Percentiles rank a stretch among this genome's conserved stretches.
Conservation (phyloP, 169 alveolate species). For the Cryptosporidium canis region DNA sequence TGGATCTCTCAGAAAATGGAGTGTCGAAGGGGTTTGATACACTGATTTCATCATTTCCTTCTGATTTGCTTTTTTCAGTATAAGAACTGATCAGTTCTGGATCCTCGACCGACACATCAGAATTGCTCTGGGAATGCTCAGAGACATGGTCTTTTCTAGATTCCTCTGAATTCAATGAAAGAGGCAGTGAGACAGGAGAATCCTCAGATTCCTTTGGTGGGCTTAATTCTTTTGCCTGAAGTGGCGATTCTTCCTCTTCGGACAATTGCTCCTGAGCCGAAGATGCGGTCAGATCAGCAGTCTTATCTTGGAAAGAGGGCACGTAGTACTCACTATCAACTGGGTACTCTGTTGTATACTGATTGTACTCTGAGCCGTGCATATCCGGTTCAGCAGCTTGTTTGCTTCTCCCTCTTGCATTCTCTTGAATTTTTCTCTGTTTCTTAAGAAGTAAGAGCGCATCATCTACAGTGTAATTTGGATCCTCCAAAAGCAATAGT, state of each 20-base stretch:
- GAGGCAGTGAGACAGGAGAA: background rate
- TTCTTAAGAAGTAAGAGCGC: conserved; percentile 24
- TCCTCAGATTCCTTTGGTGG: background rate
- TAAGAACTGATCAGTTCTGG: background rate
- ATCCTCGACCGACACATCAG: background rate
- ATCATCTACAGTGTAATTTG: conserved; percentile 47
- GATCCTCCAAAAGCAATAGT: background rate
- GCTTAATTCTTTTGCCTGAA: background rate
- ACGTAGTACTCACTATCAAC: background rate
- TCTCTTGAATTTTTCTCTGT: conserved; percentile 33
- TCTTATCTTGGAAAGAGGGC: background rate
- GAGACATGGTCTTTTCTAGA: background rate
- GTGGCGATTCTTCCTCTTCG: background rate
- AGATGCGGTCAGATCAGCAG: background rate
- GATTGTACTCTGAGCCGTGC: background rate
- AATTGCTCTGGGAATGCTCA: background rate
- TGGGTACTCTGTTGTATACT: background rate
- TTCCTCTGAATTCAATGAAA: background rate
- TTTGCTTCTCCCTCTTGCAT: background rate
- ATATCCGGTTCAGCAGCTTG: background rate
- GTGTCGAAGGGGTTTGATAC: background rate
- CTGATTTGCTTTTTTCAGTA: background rate
- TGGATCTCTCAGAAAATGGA: background rate
- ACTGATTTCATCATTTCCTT: background rate
- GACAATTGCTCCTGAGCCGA: background rate